phyloP scores from a whole-genome alignment of 2,329 filamentous ascomycete species.

The Claviceps arundinis region DNA sequence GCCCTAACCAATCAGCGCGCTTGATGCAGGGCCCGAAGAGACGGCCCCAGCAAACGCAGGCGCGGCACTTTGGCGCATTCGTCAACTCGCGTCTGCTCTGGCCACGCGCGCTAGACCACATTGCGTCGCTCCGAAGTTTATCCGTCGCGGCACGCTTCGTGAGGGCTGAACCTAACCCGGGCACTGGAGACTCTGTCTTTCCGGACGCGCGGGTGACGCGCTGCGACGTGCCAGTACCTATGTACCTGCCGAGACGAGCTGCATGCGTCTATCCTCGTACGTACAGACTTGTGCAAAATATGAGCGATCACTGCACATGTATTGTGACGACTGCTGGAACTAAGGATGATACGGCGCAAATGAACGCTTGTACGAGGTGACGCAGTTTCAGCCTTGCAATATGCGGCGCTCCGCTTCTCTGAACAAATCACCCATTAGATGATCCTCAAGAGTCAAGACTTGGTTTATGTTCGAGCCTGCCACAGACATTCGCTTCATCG shows the following conservation, averaged over 20 bases:
- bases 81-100: not conserved
- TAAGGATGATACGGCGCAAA: not conserved
- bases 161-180: slow-evolving; percentile 20
- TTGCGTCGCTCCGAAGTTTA: slow-evolving; percentile 15
- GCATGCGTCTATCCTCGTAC: too few species aligned
- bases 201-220: too few species aligned
- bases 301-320: too few species aligned
- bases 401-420: too few species aligned
- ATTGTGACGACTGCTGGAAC: not conserved
- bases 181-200: not conserved
- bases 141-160: slow-evolving; percentile 11
- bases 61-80: not conserved
- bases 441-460: too few species aligned
- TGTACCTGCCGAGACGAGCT: too few species aligned
- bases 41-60: not conserved
- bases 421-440: too few species aligned
- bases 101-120: not conserved
- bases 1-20: not conserved
- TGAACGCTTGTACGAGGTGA: not conserved
- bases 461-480: too few species aligned
- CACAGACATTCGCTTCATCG: too few species aligned
- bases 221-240: too few species aligned
- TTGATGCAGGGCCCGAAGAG: slow-evolving; percentile 2
- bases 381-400: not conserved
- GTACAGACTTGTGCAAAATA: too few species aligned